These are phyloP conservation scores for Dissoconium aciculare DNA, from an alignment of 2,329 filamentous ascomycete species.

Conservation along the genomic window DNA sequence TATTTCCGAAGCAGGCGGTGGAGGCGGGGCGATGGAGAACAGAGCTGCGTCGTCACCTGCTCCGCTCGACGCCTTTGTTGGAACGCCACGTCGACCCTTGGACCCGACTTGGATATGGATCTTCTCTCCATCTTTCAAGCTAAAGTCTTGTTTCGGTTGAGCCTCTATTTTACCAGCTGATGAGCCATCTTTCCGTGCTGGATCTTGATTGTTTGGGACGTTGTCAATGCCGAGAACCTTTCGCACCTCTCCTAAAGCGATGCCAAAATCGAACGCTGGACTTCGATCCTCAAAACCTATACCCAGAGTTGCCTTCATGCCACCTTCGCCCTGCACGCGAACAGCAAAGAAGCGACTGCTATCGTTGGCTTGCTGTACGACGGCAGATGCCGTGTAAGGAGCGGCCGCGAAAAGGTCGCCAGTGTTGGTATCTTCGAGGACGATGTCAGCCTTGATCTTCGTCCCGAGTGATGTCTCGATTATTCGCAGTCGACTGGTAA, in stretches of 20 bases:
- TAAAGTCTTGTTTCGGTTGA: constrained; percentile 56
- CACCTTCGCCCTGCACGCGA: constrained; percentile 58
- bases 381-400: constrained; percentile 51
- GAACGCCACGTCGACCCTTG: constrained; percentile 31
- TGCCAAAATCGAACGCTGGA: constrained; percentile 74
- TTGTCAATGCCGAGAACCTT: constrained; percentile 50
- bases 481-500: constrained; percentile 61
- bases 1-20: constrained; percentile 40
- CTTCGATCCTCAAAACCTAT: constrained; percentile 77
- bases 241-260: constrained; percentile 63
- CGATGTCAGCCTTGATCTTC: constrained; percentile 39
- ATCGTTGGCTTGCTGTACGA: constrained; percentile 65
- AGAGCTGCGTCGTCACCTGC: constrained; percentile 31
- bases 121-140: constrained; percentile 76
- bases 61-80: constrained; percentile 22
- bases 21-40: constrained; percentile 67
- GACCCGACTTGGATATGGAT: constrained; percentile 66
- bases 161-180: constrained; percentile 30
- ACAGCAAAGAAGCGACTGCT: constrained; percentile 74
- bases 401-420: constrained; percentile 72
- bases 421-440: constrained; percentile 59
- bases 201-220: constrained; percentile 46
- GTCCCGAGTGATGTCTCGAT: constrained; percentile 21
- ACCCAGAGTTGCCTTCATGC: constrained; percentile 64
- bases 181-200: constrained; percentile 19